These are phyloP conservation scores for Allium sativum DNA, from an alignment of 106 monocot species.

Conservation along the genomic window DNA sequence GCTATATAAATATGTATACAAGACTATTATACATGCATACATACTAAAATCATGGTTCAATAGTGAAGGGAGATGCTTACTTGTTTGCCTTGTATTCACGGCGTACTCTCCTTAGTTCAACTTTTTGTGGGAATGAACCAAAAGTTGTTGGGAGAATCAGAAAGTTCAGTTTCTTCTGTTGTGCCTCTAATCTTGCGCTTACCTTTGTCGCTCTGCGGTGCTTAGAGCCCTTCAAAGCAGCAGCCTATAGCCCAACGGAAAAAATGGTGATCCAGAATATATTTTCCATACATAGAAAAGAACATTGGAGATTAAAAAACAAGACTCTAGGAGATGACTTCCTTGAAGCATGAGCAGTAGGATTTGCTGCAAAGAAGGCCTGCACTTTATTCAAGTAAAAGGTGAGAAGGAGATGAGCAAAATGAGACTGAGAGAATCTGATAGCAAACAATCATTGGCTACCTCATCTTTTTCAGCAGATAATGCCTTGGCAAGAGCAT, in stretches of 20 bases:
- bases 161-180: constrained; percentile 12
- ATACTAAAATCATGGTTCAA: too few species aligned
- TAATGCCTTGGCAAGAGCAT: constrained; percentile 16
- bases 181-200: constrained; percentile 9
- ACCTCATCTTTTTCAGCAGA: constrained; percentile 13
- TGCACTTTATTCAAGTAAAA: not conserved
- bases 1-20: too few species aligned
- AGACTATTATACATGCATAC: too few species aligned
- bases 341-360: constrained; percentile 17
- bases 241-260: constrained; percentile 4
- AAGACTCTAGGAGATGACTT: constrained; percentile 20
- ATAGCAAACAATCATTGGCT: not conserved
- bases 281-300: not conserved
- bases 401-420: not conserved
- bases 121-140: constrained; percentile 14
- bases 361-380: constrained; percentile 13
- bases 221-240: constrained; percentile 10
- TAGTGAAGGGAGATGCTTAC: too few species aligned
- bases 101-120: constrained; percentile 10
- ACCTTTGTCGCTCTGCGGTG: constrained; percentile 12
- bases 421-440: not conserved
- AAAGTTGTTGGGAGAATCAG: constrained; percentile 11
- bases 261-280: too few species aligned
- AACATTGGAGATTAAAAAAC: not conserved
- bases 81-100: constrained; percentile 15